Conservation (phyloP, 2,329 filamentous ascomycete species). For the Akanthomyces uredinophilus region DNA sequence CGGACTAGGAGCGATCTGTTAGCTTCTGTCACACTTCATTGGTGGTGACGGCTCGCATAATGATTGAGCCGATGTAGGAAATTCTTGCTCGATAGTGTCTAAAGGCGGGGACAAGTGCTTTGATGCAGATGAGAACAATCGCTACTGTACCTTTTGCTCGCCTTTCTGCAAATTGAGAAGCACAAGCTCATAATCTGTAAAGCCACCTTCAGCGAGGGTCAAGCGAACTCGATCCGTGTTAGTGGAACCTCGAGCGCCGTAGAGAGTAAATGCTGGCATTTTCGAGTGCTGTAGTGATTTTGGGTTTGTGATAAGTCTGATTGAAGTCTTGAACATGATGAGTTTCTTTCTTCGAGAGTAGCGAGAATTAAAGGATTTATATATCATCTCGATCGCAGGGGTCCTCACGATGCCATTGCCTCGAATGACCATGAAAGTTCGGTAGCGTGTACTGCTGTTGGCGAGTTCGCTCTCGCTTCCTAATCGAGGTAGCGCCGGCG, state of each 20-base stretch:
- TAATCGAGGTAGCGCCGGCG: conserved; percentile 24
- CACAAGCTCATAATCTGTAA: conserved; percentile 37
- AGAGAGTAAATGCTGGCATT: conserved; percentile 40
- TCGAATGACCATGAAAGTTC: conserved; percentile 10
- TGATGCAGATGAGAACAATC: conserved; percentile 8
- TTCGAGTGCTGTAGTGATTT: conserved; percentile 27
- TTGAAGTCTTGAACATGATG: neutral
- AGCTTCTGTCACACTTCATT: too few species aligned
- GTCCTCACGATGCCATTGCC: neutral
- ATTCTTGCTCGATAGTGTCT: too few species aligned
- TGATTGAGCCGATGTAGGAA: too few species aligned
- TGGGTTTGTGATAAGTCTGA: conserved; percentile 19
- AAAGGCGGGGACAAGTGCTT: too few species aligned
- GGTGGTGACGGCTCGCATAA: too few species aligned
- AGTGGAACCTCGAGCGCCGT: conserved; percentile 35
- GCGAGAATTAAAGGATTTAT: neutral
- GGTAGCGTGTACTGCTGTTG: conserved; percentile 20
- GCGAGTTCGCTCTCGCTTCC: conserved; percentile 28
- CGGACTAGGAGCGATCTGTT: conserved; percentile 25
- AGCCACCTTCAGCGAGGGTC: conserved; percentile 38
- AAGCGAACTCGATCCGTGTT: conserved; percentile 39
- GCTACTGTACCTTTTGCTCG: conserved; percentile 35
- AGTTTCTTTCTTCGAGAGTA: neutral
- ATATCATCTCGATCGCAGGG: neutral
- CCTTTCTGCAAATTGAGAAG: conserved; percentile 33